These are phyloP conservation scores for Boechera divaricarpa DNA, from an alignment of 345 rosid genomes.

Conservation along the genomic window DNA sequence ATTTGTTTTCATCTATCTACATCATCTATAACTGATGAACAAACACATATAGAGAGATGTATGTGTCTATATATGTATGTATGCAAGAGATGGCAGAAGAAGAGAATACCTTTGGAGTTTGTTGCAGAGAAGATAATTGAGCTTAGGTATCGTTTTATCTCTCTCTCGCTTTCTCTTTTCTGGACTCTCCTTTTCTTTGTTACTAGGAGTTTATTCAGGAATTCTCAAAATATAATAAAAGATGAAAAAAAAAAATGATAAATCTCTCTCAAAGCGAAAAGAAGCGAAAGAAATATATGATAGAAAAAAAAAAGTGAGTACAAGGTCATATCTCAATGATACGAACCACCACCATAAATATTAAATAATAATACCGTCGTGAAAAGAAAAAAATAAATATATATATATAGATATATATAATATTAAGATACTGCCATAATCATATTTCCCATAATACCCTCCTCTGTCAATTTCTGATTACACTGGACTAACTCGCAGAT, in stretches of 20 bases:
- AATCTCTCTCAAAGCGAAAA: slow-evolving; percentile 33
- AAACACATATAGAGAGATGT: neutral
- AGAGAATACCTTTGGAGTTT: slow-evolving; percentile 47
- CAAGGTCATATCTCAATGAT: slow-evolving; percentile 49
- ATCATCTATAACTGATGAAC: slow-evolving; percentile 37
- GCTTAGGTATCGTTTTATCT: slow-evolving; percentile 66
- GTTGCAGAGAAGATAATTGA: slow-evolving; percentile 52
- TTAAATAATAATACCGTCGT: slow-evolving; percentile 19
- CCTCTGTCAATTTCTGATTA: neutral
- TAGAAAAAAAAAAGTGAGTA: slow-evolving; percentile 30
- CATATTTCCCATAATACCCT: slow-evolving; percentile 1
- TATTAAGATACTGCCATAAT: slow-evolving; percentile 8
- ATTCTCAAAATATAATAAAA: neutral
- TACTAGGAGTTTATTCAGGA: slow-evolving; percentile 41
- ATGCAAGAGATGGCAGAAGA: slow-evolving; percentile 24
- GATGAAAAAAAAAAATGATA: slow-evolving; percentile 31
- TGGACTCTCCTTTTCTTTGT: slow-evolving; percentile 49
- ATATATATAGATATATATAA: neutral
- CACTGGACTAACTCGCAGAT: neutral
- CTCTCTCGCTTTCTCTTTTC: slow-evolving; percentile 52
- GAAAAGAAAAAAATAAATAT: neutral
- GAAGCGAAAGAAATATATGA: no score
- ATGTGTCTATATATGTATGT: neutral
- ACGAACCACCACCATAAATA: slow-evolving; percentile 43
- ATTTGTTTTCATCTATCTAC: neutral